Percentiles rank a stretch among this genome's conserved stretches.
phyloP scores from a whole-genome alignment of 2,329 filamentous ascomycete genomes.

The Pyricularia sp. region DNA sequence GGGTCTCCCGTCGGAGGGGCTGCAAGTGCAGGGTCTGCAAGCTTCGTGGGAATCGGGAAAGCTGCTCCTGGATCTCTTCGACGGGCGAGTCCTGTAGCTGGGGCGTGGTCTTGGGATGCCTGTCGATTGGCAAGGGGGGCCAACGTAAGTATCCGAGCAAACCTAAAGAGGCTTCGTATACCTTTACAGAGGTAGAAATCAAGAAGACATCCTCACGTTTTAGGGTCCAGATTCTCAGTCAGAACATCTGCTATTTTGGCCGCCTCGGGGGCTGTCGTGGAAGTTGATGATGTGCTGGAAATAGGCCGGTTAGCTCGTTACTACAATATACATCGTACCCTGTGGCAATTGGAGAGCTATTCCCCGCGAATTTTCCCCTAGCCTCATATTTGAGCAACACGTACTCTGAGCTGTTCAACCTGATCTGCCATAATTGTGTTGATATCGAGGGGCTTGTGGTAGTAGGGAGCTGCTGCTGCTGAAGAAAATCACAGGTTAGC shows the following conservation, averaged over 20 bases:
- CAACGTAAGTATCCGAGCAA: neutral
- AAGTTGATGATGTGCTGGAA: neutral
- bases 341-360: neutral
- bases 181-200: neutral
- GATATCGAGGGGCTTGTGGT: conserved; percentile 3
- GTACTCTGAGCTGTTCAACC: conserved; percentile 9
- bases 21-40: conserved; percentile 79
- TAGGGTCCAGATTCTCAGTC: neutral
- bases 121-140: neutral
- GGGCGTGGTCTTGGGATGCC: neutral
- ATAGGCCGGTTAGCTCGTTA: neutral
- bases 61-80: neutral
- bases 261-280: neutral
- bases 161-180: neutral
- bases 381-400: neutral
- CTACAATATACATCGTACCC: neutral
- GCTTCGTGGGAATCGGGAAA: conserved; percentile 54
- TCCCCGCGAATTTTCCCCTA: neutral
- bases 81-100: neutral
- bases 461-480: neutral
- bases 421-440: conserved; percentile 4
- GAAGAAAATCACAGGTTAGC: neutral
- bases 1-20: conserved; percentile 61
- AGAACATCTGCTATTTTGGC: neutral
- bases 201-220: neutral